phyloP scores from a whole-genome alignment of 208 protist species.

The Leishmania arabica region DNA sequence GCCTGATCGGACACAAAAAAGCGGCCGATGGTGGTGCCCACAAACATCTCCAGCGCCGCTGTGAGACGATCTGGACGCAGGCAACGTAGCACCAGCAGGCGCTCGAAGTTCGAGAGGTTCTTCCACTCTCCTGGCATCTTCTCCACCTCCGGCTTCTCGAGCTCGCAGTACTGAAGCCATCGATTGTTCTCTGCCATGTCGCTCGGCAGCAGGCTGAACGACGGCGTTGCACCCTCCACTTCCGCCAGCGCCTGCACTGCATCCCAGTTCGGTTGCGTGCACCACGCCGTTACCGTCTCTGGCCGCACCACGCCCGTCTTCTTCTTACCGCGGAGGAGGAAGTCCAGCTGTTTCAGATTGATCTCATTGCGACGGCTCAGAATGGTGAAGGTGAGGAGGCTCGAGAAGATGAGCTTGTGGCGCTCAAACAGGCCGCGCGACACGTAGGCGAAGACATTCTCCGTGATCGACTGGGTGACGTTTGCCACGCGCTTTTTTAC shows the following conservation, averaged over 20 bases:
- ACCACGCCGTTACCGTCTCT: constrained; percentile 92
- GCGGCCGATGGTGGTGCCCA: constrained; percentile 91
- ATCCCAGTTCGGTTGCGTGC: constrained; percentile 92
- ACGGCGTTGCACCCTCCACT: constrained; percentile 86
- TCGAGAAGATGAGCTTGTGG: constrained; percentile 99
- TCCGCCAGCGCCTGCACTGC: constrained; percentile 91
- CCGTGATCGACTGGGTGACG: constrained; percentile 95
- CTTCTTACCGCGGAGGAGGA: constrained; percentile 93
- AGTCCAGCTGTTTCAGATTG: constrained; percentile 92
- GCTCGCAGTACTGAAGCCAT: constrained; percentile 92
- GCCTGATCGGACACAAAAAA: constrained; percentile 96
- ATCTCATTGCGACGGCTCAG: constrained; percentile 83
- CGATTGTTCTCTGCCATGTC: constrained; percentile 94
- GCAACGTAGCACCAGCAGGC: constrained; percentile 96
- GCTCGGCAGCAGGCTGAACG: constrained; percentile 84
- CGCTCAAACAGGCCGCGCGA: constrained; percentile 98
- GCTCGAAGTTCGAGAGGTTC: constrained; percentile 96
- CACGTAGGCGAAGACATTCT: constrained; percentile 95
- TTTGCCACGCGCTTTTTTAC: constrained; percentile 90
- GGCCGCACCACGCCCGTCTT: constrained; percentile 84
- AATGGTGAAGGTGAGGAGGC: constrained; percentile 95
- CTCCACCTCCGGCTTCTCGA: constrained; percentile 91
- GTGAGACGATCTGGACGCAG: constrained; percentile 97
- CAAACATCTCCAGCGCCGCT: constrained; percentile 93
- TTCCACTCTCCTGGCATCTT: constrained; percentile 95